Percentiles rank a stretch among this genome's conserved stretches.
Conservation (phyloP, 169 alveolate genomes). For the Plasmodium cynomolgi region DNA sequence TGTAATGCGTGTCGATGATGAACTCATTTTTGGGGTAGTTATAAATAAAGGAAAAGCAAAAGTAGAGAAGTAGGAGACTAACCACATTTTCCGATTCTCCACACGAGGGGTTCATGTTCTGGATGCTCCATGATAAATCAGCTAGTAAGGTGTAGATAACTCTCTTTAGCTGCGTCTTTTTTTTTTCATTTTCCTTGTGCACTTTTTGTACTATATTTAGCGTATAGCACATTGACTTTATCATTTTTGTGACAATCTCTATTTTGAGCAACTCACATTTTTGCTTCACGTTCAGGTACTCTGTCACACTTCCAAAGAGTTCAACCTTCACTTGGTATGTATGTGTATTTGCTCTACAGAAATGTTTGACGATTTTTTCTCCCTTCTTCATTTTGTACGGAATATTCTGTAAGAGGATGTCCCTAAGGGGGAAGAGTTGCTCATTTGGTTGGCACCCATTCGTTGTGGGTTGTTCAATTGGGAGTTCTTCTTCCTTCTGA, state of each 20-base stretch:
- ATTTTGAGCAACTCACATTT: constrained; percentile 51
- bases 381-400: constrained; percentile 12
- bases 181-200: constrained; percentile 22
- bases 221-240: constrained; percentile 31
- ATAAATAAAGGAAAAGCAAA: constrained; percentile 59
- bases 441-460: not conserved
- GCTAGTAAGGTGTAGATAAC: constrained; percentile 8
- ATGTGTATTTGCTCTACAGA: not conserved
- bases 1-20: constrained; percentile 52
- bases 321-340: not conserved
- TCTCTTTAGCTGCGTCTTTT: constrained; percentile 17
- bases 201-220: constrained; percentile 45
- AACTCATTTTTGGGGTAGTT: constrained; percentile 49
- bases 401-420: not conserved
- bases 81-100: constrained; percentile 38
- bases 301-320: constrained; percentile 7
- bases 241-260: constrained; percentile 25
- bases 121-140: constrained; percentile 52
- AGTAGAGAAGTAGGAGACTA: constrained; percentile 25
- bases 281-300: constrained; percentile 11
- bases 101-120: constrained; percentile 7
- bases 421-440: not conserved
- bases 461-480: not conserved
- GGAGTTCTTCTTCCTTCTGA: not conserved
- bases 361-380: constrained; percentile 11